Conservation (phyloP, 306 rosid genomes). For the Cajanus cajan region DNA sequence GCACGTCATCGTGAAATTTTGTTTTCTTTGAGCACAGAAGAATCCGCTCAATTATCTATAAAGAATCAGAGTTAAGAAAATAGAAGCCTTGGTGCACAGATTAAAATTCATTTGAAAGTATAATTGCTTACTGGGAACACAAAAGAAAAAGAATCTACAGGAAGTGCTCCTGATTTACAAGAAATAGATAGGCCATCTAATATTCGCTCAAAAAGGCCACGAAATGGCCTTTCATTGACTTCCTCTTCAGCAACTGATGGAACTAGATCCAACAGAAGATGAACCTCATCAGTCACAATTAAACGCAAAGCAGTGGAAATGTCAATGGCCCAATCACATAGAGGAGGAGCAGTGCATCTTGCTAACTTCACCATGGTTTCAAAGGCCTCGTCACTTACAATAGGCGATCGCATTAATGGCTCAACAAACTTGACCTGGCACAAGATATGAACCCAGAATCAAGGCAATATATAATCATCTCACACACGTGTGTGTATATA, state of each 20-base stretch:
- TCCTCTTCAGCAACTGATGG: slow-evolving; percentile 57
- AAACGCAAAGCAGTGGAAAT: slow-evolving; percentile 88
- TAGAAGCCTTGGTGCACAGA: slow-evolving; percentile 16
- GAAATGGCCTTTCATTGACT: slow-evolving; percentile 46
- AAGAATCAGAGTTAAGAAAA: slow-evolving; percentile 38
- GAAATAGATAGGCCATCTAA: slow-evolving; percentile 72
- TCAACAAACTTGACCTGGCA: slow-evolving; percentile 85
- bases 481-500: too few relatives aligned
- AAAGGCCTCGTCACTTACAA: slow-evolving; percentile 83
- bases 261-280: slow-evolving; percentile 58
- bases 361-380: slow-evolving; percentile 86
- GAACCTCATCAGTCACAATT: slow-evolving; percentile 70
- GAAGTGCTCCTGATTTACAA: slow-evolving; percentile 91
- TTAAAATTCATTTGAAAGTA: slow-evolving; percentile 17
- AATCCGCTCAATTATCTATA: slow-evolving; percentile 87
- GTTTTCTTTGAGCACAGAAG: slow-evolving; percentile 87
- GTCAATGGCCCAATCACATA: slow-evolving; percentile 91
- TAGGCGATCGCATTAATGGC: slow-evolving; percentile 79
- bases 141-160: slow-evolving; percentile 93
- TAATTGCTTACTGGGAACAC: slow-evolving; percentile 81
- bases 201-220: slow-evolving; percentile 76
- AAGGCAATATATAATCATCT: background rate
- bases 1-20: slow-evolving; percentile 77
- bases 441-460: slow-evolving; percentile 26
- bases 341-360: slow-evolving; percentile 82